Evolutionary conservation across 2,329 filamentous ascomycete species (phyloP).

Genomic region (Phialemoniopsis sp.): DNA sequence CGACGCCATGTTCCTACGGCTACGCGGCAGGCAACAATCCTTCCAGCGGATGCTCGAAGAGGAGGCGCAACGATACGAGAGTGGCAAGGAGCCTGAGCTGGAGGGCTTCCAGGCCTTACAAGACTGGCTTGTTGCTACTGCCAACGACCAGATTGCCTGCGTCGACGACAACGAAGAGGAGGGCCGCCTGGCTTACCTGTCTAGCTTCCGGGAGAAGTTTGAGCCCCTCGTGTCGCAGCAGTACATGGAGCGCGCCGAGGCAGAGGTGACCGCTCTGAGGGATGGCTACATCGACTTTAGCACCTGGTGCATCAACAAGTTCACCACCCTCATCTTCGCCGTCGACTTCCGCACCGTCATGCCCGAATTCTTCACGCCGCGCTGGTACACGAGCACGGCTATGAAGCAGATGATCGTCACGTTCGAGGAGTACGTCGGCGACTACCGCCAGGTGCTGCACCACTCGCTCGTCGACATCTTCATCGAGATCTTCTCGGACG

Average conservation of each 20-base stretch:
- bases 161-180: constrained; percentile 88
- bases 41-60: constrained; percentile 89
- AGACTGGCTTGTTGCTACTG: constrained; percentile 94
- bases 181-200: constrained; percentile 74
- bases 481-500: constrained; percentile 88
- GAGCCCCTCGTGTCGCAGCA: constrained; percentile 74
- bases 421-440: constrained; percentile 88
- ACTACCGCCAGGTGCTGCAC: constrained; percentile 82
- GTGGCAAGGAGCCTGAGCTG: constrained; percentile 45
- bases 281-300: constrained; percentile 94
- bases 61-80: constrained; percentile 72
- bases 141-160: constrained; percentile 97
- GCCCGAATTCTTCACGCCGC: constrained; percentile 83
- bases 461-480: constrained; percentile 87
- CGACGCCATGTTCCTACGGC: constrained; percentile 88
- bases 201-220: constrained; percentile 80
- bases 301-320: constrained; percentile 86
- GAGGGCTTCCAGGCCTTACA: constrained; percentile 75
- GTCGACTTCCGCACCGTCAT: constrained; percentile 85
- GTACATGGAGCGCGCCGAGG: constrained; percentile 71
- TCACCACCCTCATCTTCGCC: constrained; percentile 81
- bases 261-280: constrained; percentile 70
- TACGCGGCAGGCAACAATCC: constrained; percentile 75
- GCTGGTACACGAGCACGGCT: constrained; percentile 81
- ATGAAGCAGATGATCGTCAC: constrained; percentile 95